Conservation (phyloP, 495 filamentous ascomycete genomes). For the Talaromyces borbonicus region DNA sequence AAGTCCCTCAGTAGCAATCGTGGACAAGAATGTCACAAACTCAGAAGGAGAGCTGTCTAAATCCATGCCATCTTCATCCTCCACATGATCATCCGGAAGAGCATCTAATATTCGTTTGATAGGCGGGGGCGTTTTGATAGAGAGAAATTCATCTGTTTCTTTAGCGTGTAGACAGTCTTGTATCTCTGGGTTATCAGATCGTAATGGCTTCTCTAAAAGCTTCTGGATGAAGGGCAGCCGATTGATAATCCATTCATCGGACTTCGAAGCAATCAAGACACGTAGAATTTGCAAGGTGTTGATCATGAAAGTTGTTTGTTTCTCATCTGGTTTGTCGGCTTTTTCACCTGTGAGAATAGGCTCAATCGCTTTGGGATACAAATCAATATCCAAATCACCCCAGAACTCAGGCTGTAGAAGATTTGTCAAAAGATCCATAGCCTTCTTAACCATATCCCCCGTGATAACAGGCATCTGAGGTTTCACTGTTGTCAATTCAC, state of each 20-base stretch:
- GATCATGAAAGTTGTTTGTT: slow-evolving; percentile 72
- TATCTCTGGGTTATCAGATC: slow-evolving; percentile 77
- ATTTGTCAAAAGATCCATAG: slow-evolving; percentile 70
- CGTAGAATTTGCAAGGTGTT: slow-evolving; percentile 87
- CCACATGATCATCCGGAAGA: slow-evolving; percentile 77
- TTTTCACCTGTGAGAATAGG: slow-evolving; percentile 64
- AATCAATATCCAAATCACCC: slow-evolving; percentile 83
- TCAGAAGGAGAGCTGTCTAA: slow-evolving; percentile 63
- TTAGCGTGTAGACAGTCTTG: slow-evolving; percentile 79
- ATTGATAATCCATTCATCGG: slow-evolving; percentile 79
- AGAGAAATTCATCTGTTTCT: slow-evolving; percentile 55
- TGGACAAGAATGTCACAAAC: slow-evolving; percentile 71
- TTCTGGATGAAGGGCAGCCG: slow-evolving; percentile 71
- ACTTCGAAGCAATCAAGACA: slow-evolving; percentile 74
- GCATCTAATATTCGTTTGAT: slow-evolving; percentile 77
- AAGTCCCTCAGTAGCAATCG: slow-evolving; percentile 71
- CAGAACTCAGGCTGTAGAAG: slow-evolving; percentile 83
- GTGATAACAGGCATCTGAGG: slow-evolving; percentile 40
- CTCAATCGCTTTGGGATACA: slow-evolving; percentile 85
- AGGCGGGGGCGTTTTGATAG: slow-evolving; percentile 45
- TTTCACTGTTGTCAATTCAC: slow-evolving; percentile 38
- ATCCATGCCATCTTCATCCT: slow-evolving; percentile 85
- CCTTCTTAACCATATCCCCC: slow-evolving; percentile 76
- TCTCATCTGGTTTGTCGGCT: slow-evolving; percentile 52
- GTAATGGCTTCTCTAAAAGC: slow-evolving; percentile 80